These are phyloP conservation scores for Leptographium flavum DNA, from an alignment of 2,329 filamentous ascomycete genomes.

Conservation along the genomic window DNA sequence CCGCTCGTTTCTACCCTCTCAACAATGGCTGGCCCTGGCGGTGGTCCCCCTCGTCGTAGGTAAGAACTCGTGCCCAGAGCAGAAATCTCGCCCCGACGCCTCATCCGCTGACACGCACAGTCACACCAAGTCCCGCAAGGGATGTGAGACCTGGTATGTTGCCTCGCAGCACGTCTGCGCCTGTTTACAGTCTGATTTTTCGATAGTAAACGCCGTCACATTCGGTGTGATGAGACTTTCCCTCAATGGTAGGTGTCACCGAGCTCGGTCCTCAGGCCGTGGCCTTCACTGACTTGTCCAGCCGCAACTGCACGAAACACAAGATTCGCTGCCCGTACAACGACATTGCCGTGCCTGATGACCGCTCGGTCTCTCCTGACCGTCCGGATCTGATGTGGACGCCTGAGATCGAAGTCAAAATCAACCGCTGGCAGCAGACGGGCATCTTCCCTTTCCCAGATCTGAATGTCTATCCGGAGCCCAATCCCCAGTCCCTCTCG, in stretches of 20 bases:
- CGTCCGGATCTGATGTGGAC: slow-evolving; percentile 70
- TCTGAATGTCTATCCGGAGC: slow-evolving; percentile 61
- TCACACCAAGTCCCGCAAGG: slow-evolving; percentile 97
- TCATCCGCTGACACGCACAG: too few relatives aligned
- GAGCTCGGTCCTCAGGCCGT: not conserved
- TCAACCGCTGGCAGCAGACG: slow-evolving; percentile 72
- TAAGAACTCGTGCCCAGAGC: slow-evolving; percentile 17
- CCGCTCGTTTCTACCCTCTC: slow-evolving; percentile 11
- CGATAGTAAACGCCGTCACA: slow-evolving; percentile 80
- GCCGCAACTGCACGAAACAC: slow-evolving; percentile 97
- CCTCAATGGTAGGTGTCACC: slow-evolving; percentile 67
- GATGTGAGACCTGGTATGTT: slow-evolving; percentile 76
- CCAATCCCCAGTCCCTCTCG: slow-evolving; percentile 58
- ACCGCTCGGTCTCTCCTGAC: slow-evolving; percentile 44
- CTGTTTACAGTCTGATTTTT: slow-evolving; percentile 9
- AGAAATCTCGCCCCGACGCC: not conserved
- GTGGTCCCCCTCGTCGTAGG: slow-evolving; percentile 72
- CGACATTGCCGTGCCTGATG: slow-evolving; percentile 59
- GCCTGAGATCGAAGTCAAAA: slow-evolving; percentile 65
- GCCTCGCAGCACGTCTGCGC: not conserved
- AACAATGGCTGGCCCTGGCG: slow-evolving; percentile 83
- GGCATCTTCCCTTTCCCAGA: slow-evolving; percentile 77
- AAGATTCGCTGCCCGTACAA: slow-evolving; percentile 98
- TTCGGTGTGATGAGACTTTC: slow-evolving; percentile 93
- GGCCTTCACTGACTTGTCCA: slow-evolving; percentile 21